A percentile compares a stretch with the other conserved stretches of the same genome.
phyloP scores from a whole-genome alignment of 208 protist species.

The Histomonas meleagridis region DNA sequence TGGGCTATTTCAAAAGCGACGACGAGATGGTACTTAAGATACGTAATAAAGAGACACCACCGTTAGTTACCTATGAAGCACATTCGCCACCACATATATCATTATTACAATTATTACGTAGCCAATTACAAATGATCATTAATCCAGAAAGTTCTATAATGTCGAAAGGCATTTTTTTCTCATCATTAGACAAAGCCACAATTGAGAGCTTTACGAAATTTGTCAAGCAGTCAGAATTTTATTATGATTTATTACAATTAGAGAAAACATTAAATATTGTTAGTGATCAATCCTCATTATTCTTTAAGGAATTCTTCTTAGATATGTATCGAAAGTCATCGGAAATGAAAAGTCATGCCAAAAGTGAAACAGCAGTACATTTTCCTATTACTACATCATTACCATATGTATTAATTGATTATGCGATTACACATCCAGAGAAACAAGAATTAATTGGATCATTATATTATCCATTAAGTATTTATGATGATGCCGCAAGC shows the following conservation, averaged over 20 bases:
- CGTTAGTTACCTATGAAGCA: background rate
- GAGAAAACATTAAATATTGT: background rate
- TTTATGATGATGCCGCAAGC: slow-evolving; percentile 10
- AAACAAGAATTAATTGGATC: background rate
- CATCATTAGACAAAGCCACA: background rate
- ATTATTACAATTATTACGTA: background rate
- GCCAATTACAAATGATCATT: background rate
- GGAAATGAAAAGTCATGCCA: too few species aligned
- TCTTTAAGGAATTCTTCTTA: slow-evolving; percentile 11
- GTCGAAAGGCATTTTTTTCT: too few species aligned
- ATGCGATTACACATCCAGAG: background rate
- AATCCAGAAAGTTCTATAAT: background rate
- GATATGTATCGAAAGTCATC: slow-evolving; percentile 30
- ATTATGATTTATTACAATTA: background rate
- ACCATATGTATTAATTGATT: background rate
- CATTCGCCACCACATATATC: background rate
- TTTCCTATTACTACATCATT: slow-evolving; percentile 15
- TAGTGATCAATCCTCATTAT: background rate
- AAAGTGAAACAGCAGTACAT: too few species aligned
- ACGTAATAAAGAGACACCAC: too few species aligned
- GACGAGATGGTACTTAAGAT: background rate
- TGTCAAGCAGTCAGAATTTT: background rate
- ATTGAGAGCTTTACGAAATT: background rate
- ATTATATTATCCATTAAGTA: background rate
- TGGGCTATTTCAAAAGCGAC: background rate